Base-by-base conservation (phyloP, 176 grass and related monocot species). In the Eragrostis curvula region DNA sequence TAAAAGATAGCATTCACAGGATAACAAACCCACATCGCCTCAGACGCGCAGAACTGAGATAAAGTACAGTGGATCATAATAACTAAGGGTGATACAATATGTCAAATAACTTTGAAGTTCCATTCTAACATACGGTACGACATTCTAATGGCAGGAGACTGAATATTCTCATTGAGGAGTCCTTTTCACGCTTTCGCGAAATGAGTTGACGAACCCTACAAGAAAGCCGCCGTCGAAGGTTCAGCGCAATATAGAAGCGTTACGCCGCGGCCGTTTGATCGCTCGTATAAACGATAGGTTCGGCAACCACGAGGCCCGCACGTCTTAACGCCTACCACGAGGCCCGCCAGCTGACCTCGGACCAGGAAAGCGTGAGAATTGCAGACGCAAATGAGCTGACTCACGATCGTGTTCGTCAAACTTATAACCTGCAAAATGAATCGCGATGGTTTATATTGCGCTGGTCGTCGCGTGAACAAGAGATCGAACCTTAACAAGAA, bases 401-500 rank as follows among this genome's bases (percentile, higher is more conserved):
- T 99, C 93, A 55, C 93, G 91, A 74, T 99, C 97, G 73, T 92
- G 91, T 79, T 96, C 93, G 69, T 99, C 97, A 74, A 99, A 93
- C 85, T 91, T 94, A 93, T 99, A 99, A 96, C 97, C 97, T 99
- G 93, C 91, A 99, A 99, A 99, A 96, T 67, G 93, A 99, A 93
- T 87, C 89, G 93, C 8, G 79, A 70, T 73, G 61, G 79, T 90
- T 86, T 90, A 86, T 90, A 83, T 90, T 82, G 68, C 68, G 83
- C 77, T 59, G 14, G 74, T 61, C 79, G 74, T 61, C 67, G 74
- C 56, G 74, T 68, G 58, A 90, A 77, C 77, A 88, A 85, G 87
- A 86, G 74, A 61, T 61, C 20, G 42, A 73, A 83, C 88, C 79
- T 83, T 27, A 51, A 72, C 24, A 82, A 16, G 68, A 80, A 36